Conservation (phyloP, 345 rosid genomes). For the Eucalyptus victrix region DNA sequence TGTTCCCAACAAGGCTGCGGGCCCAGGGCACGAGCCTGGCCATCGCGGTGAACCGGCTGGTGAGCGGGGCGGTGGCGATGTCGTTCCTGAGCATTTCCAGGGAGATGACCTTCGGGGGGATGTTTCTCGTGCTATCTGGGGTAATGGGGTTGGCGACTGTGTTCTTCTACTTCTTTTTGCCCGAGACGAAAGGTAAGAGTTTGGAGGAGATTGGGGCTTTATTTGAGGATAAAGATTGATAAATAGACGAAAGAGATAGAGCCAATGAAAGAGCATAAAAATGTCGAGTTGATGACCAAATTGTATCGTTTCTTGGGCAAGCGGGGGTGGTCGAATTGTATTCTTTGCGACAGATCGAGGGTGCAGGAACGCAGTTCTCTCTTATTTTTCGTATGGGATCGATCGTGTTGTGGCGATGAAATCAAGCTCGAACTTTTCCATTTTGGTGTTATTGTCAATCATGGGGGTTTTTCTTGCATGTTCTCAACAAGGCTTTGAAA, state of each 20-base stretch:
- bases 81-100: conserved; percentile 30
- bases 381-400: neutral
- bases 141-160: conserved; percentile 21
- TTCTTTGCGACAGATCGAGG: neutral
- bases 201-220: conserved; percentile 42
- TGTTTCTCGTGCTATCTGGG: conserved; percentile 41
- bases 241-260: neutral
- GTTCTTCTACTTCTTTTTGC: conserved; percentile 38
- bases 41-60: conserved; percentile 48
- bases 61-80: conserved; percentile 60
- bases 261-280: neutral
- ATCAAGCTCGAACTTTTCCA: neutral
- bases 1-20: conserved; percentile 47
- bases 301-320: neutral
- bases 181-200: conserved; percentile 57
- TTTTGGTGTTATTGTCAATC: neutral
- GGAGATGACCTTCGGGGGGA: conserved; percentile 39
- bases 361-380: neutral
- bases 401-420: neutral
- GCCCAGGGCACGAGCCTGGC: conserved; percentile 68
- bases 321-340: neutral
- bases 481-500: neutral
- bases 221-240: conserved; percentile 17
- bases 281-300: neutral
- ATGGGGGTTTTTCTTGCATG: neutral